Base-by-base conservation (phyloP, 176 grass and related monocot genomes). In the Lolium rigidum region DNA sequence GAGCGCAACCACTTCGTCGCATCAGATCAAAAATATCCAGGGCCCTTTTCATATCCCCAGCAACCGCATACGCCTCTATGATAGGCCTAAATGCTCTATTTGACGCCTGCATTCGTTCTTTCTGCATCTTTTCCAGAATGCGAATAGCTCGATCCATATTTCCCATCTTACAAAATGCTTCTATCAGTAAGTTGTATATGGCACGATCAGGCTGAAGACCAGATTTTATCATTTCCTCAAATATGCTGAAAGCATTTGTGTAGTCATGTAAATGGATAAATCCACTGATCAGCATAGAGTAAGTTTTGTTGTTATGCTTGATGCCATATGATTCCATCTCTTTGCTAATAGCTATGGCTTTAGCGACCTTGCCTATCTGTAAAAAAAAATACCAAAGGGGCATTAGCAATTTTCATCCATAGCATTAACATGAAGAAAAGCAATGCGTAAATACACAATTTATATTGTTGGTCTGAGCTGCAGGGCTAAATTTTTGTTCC, bases 121-220 rank as follows among this genome's bases (percentile, higher is more conserved):
- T 98, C 62, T 92, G 78, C 97, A 98, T 96, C 87, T 92, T 95
- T 89, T 94, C 90, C 49, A 96, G 91, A 86, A 98, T 89, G 50
- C 88, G 80, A 84, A 96, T 87, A 41, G 94, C 97, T 60, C 92
- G 84, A 79, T 96, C 92, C 79, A 92, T 94, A 69, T 98, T 95
- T 77, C 94, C 92, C 93, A 98, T 98, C 88, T 92, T 96, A 91
- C 97, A 95, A 70, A 98, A 98, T 93, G 94, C 97, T 78, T 95
- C 90, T 91, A 98, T 90, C 48, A 98, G 72, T 80, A 92, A 92
- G 90, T 98, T 98, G 87, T 96, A 96, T 86, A 98, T 83, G 52
- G 93, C 90, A 54, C 76, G 90, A 87, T 98, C 94, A 88, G 97
- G 94, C 72, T 94, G 76, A 85, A 96, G 71, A 49, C 90, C 92